These are phyloP conservation scores for Yarrowia yakushimensis DNA, from an alignment of 805 yeast genomes.

Conservation along the genomic window DNA sequence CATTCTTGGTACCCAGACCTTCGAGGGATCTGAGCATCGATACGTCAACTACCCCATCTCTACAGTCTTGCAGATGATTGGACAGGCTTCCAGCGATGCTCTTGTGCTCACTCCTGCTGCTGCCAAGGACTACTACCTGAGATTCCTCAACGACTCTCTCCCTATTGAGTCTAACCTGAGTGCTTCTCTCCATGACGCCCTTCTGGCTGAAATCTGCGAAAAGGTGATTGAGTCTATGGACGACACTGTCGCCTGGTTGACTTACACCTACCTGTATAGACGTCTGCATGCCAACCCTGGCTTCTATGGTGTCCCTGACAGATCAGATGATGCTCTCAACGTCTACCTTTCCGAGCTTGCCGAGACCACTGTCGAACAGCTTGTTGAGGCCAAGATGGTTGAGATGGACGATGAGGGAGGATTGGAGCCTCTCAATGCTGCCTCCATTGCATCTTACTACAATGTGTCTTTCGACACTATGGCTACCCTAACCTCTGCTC, in stretches of 20 bases:
- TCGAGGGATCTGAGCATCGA: conserved; percentile 71
- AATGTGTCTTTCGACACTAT: conserved; percentile 63
- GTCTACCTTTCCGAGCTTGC: conserved; percentile 80
- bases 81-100: conserved; percentile 39
- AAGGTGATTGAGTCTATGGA: conserved; percentile 63
- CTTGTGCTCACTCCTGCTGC: conserved; percentile 55
- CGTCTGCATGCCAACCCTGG: conserved; percentile 80
- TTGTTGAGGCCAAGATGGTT: conserved; percentile 55
- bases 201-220: conserved; percentile 70
- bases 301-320: conserved; percentile 73
- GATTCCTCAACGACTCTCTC: conserved; percentile 66
- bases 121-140: conserved; percentile 60
- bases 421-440: conserved; percentile 62
- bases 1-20: conserved; percentile 66
- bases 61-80: conserved; percentile 41
- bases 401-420: conserved; percentile 48
- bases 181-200: conserved; percentile 57
- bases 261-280: conserved; percentile 78
- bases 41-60: conserved; percentile 64
- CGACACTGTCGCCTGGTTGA: conserved; percentile 87
- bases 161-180: conserved; percentile 81
- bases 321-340: conserved; percentile 64
- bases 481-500: conserved; percentile 51
- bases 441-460: conserved; percentile 73
- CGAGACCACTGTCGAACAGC: conserved; percentile 63